phyloP scores from a whole-genome alignment of 768 basidiomycete species.

The Mycena polygramma region DNA sequence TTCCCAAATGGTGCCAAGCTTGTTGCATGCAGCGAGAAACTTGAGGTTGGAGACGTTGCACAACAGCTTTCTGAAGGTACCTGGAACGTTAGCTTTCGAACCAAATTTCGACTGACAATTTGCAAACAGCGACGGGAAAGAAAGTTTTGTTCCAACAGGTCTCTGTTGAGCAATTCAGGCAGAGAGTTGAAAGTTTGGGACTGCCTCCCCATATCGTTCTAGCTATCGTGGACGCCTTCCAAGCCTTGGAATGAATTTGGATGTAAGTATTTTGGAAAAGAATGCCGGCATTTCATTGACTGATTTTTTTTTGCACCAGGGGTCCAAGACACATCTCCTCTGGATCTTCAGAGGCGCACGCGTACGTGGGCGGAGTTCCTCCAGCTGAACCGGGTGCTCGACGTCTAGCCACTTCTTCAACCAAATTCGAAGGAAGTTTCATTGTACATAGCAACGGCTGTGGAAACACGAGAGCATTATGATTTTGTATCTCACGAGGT shows the following conservation, averaged over 20 bases:
- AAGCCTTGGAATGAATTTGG: neutral
- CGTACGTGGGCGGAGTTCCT: neutral
- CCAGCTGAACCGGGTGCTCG: no score
- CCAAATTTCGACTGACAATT: neutral
- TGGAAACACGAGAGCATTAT: no score
- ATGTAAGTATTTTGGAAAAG: neutral
- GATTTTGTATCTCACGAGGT: no score
- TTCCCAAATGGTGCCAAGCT: slow-evolving; percentile 12
- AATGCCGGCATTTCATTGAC: neutral
- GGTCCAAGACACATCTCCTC: neutral
- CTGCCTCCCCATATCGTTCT: neutral
- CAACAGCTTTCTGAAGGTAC: neutral
- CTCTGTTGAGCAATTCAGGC: neutral
- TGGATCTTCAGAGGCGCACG: neutral
- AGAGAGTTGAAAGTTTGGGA: neutral
- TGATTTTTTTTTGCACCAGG: no score
- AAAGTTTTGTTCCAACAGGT: neutral
- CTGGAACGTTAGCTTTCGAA: neutral
- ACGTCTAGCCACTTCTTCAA: no score
- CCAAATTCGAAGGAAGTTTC: no score
- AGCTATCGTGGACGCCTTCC: neutral
- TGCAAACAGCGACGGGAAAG: neutral
- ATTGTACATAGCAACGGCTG: no score
- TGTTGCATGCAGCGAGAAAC: neutral
- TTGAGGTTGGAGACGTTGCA: neutral